Evolutionary conservation across 2,329 filamentous ascomycete genomes (phyloP).

Genomic region (Phaeosphaeriaceae sp.): DNA sequence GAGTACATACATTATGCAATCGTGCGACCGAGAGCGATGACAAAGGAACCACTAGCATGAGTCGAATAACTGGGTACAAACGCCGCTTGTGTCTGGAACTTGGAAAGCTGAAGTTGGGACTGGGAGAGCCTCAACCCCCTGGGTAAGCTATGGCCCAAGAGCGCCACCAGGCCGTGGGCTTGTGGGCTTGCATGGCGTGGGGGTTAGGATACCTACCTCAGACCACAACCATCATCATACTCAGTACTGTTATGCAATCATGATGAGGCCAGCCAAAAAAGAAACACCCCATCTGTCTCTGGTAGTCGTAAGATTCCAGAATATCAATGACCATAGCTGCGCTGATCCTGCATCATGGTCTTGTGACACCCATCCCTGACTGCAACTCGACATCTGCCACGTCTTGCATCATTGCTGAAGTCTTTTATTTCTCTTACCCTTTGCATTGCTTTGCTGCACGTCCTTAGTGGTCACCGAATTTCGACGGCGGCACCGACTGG

Average conservation of each 20-base stretch:
- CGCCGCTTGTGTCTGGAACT: neutral
- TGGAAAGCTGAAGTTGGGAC: slow-evolving; percentile 9
- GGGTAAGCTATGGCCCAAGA: slow-evolving; percentile 20
- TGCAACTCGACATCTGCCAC: slow-evolving; percentile 36
- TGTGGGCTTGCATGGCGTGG: too few relatives aligned
- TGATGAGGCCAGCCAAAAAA: slow-evolving; percentile 12
- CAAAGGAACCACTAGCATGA: slow-evolving; percentile 5
- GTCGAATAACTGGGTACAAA: neutral
- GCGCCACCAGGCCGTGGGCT: slow-evolving; percentile 30
- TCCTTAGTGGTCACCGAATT: slow-evolving; percentile 16
- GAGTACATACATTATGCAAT: neutral
- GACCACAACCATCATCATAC: slow-evolving; percentile 16
- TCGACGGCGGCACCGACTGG: slow-evolving; percentile 29
- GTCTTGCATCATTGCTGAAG: slow-evolving; percentile 35
- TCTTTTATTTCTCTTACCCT: slow-evolving; percentile 25
- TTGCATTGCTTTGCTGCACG: slow-evolving; percentile 29
- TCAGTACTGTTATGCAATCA: slow-evolving; percentile 15
- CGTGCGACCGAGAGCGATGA: neutral
- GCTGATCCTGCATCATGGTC: slow-evolving; percentile 32
- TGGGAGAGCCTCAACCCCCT: slow-evolving; percentile 22
- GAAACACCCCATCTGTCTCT: too few relatives aligned
- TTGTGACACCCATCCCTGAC: slow-evolving; percentile 28
- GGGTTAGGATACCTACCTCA: slow-evolving; percentile 8
- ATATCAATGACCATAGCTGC: slow-evolving; percentile 21
- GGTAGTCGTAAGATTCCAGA: slow-evolving; percentile 10